Percentiles rank a stretch among this genome's conserved stretches.
Evolutionary conservation across 2,329 filamentous ascomycete genomes (phyloP).

Genomic region (Ustulina deusta): DNA sequence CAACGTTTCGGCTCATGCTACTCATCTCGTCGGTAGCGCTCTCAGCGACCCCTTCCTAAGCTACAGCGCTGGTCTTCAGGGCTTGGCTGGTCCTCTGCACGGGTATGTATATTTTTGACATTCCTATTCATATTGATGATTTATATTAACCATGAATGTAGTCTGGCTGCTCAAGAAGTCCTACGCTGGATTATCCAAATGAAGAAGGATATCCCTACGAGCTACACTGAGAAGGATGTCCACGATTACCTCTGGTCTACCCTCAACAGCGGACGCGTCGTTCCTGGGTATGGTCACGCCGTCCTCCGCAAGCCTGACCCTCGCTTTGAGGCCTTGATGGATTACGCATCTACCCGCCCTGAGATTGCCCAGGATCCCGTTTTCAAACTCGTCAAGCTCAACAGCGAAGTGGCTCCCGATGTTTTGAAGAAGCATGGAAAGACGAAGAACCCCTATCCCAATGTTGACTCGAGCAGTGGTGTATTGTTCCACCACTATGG

Average conservation of each 20-base stretch:
- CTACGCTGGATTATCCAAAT: conserved; percentile 97
- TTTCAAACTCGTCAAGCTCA: conserved; percentile 94
- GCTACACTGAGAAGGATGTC: conserved; percentile 84
- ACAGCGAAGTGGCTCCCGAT: conserved; percentile 88
- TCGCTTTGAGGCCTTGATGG: conserved; percentile 95
- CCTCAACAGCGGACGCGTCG: conserved; percentile 91
- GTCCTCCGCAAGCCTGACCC: conserved; percentile 97
- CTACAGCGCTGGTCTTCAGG: conserved; percentile 95
- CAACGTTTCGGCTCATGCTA: conserved; percentile 95
- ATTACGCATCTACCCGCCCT: conserved; percentile 86
- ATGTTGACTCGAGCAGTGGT: conserved; percentile 93
- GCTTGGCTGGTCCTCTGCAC: conserved; percentile 92
- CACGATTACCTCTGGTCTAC: conserved; percentile 92
- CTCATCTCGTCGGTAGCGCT: conserved; percentile 93
- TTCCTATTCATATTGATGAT: neutral
- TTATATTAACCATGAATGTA: conserved; percentile 43
- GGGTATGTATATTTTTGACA: conserved; percentile 61
- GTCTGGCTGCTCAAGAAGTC: conserved; percentile 95
- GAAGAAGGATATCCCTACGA: conserved; percentile 85
- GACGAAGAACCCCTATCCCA: conserved; percentile 98
- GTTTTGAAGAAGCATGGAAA: conserved; percentile 97
- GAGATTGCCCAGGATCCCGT: conserved; percentile 89
- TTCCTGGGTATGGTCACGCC: conserved; percentile 95
- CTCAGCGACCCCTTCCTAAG: conserved; percentile 95
- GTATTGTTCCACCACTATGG: conserved; percentile 98